Evolutionary conservation across 1,139 yeast species (phyloP).

Genomic region (Pichia sp.): DNA sequence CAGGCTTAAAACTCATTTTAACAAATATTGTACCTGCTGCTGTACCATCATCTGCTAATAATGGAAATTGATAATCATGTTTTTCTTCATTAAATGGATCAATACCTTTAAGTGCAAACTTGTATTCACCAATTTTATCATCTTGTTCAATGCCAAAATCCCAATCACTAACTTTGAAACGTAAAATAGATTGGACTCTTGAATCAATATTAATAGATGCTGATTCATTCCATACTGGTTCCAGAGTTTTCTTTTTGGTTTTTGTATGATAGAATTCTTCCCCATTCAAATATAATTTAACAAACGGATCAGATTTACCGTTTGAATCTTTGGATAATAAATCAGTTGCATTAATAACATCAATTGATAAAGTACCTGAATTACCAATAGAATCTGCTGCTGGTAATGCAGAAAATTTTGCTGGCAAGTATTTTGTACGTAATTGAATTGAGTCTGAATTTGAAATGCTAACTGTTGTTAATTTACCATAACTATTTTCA

Average conservation of each 20-base stretch:
- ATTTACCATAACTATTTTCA: constrained; percentile 55
- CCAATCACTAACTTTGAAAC: constrained; percentile 72
- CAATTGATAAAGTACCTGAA: constrained; percentile 65
- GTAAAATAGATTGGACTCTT: constrained; percentile 54
- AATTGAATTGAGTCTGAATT: constrained; percentile 46
- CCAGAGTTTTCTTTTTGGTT: constrained; percentile 74
- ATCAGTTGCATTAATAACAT: constrained; percentile 58
- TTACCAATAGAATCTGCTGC: constrained; percentile 69
- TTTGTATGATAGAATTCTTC: constrained; percentile 66
- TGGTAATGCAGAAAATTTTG: constrained; percentile 54
- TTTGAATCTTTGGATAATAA: constrained; percentile 79
- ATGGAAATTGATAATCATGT: constrained; percentile 46
- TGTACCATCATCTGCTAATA: constrained; percentile 50
- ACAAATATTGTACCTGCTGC: constrained; percentile 61
- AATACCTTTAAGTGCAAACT: constrained; percentile 52
- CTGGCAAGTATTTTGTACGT: constrained; percentile 76
- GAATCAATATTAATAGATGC: constrained; percentile 47
- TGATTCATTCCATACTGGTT: constrained; percentile 71
- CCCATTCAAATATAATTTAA: constrained; percentile 59
- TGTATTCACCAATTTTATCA: constrained; percentile 71
- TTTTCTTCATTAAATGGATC: constrained; percentile 46
- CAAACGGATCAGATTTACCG: constrained; percentile 91
- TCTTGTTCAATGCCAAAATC: constrained; percentile 84
- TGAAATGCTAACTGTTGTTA: constrained; percentile 48
- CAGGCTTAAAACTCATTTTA: constrained; percentile 60